Percentiles rank a stretch among this genome's conserved stretches.
Conservation (phyloP, 129 eudicot species). For the Smallanthus sonchifolius region DNA sequence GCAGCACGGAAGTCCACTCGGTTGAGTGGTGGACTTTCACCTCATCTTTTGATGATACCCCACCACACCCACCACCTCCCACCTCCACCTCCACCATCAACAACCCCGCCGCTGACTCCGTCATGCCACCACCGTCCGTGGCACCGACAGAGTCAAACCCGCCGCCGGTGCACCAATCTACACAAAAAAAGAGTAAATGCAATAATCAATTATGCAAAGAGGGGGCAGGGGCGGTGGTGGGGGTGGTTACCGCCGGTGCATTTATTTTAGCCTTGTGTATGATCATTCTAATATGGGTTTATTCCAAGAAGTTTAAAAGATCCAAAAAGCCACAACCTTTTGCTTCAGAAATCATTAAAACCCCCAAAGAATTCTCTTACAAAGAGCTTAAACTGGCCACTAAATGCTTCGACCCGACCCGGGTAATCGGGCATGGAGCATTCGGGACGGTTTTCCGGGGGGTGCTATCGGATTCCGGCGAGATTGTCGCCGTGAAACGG, state of each 20-base stretch:
- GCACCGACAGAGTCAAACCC: slow-evolving; percentile 29
- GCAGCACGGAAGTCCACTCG: slow-evolving; percentile 78
- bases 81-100: slow-evolving; percentile 31
- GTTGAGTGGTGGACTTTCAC: slow-evolving; percentile 90
- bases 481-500: slow-evolving; percentile 75
- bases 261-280: slow-evolving; percentile 57
- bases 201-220: slow-evolving; percentile 41
- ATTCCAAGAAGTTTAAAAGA: slow-evolving; percentile 51
- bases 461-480: slow-evolving; percentile 61
- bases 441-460: slow-evolving; percentile 90
- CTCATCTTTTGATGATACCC: slow-evolving; percentile 52
- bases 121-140: slow-evolving; percentile 44
- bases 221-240: slow-evolving; percentile 78
- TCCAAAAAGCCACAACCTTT: slow-evolving; percentile 37
- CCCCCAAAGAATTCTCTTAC: slow-evolving; percentile 86
- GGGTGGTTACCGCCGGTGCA: slow-evolving; percentile 81
- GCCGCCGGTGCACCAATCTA: neutral
- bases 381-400: slow-evolving; percentile 74
- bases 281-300: slow-evolving; percentile 48
- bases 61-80: slow-evolving; percentile 49
- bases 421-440: slow-evolving; percentile 86
- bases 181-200: slow-evolving; percentile 36
- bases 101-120: slow-evolving; percentile 44
- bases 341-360: slow-evolving; percentile 58
- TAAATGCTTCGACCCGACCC: slow-evolving; percentile 49